These are phyloP conservation scores for Hypomontagnella monticulosa DNA, from an alignment of 495 filamentous ascomycete genomes.

Conservation along the genomic window DNA sequence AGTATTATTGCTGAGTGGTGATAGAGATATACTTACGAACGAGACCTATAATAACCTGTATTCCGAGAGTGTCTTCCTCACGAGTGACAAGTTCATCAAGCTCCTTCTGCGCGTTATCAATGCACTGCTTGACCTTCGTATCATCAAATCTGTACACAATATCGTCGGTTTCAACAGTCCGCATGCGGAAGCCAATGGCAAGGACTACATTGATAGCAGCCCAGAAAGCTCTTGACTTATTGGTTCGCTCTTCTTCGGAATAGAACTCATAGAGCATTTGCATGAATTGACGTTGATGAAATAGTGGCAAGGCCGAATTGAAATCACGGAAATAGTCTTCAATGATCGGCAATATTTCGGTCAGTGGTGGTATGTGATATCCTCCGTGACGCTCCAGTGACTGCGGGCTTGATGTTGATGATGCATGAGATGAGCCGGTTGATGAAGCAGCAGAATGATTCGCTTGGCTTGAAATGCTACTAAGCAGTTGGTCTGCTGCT, in stretches of 20 bases:
- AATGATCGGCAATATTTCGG: constrained; percentile 40
- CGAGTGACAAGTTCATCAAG: constrained; percentile 45
- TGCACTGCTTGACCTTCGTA: constrained; percentile 35
- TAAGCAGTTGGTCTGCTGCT: neutral
- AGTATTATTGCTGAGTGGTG: neutral
- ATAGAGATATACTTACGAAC: constrained; percentile 33
- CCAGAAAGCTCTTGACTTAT: constrained; percentile 35
- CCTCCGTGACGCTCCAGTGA: neutral
- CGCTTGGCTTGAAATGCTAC: constrained; percentile 3
- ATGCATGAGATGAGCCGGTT: neutral
- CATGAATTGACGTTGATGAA: constrained; percentile 42
- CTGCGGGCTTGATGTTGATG: neutral
- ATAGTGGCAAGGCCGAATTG: constrained; percentile 47
- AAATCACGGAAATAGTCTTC: constrained; percentile 46
- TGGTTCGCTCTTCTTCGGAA: constrained; percentile 16
- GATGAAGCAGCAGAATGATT: neutral
- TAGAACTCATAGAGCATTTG: constrained; percentile 43
- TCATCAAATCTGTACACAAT: constrained; percentile 32
- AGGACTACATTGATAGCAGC: constrained; percentile 47
- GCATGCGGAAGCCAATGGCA: constrained; percentile 42
- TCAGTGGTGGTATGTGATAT: constrained; percentile 38
- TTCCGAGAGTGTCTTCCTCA: constrained; percentile 44
- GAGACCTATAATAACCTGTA: constrained; percentile 47
- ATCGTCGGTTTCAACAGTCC: constrained; percentile 19
- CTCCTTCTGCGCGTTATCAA: constrained; percentile 46